phyloP scores from a whole-genome alignment of 345 rosid species.

The Salix dunnii region DNA sequence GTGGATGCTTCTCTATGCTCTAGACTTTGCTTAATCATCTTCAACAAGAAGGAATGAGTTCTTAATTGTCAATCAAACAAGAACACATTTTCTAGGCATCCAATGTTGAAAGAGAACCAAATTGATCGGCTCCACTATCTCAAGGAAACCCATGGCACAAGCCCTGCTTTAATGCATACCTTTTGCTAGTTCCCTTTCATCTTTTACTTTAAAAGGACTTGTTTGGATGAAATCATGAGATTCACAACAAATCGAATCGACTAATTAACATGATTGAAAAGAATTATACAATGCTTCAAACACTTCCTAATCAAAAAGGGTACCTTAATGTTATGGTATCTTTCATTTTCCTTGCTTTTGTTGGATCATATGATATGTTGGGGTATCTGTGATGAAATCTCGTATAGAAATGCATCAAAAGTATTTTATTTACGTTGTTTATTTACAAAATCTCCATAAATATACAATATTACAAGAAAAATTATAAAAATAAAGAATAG shows the following conservation, averaged over 20 bases:
- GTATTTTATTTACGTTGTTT: too few species aligned
- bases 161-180: neutral
- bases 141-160: neutral
- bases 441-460: too few species aligned
- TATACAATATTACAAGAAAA: too few species aligned
- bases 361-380: neutral
- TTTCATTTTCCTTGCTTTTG: neutral
- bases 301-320: neutral
- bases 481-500: too few species aligned
- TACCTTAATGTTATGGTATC: neutral
- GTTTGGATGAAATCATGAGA: neutral
- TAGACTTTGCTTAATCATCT: neutral
- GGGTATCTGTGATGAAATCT: too few species aligned
- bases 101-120: neutral
- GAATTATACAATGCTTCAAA: neutral
- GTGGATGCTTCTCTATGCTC: neutral
- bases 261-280: neutral
- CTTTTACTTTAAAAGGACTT: too few species aligned
- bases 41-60: neutral
- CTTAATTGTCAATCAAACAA: neutral
- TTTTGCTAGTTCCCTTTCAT: neutral
- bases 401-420: too few species aligned
- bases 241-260: neutral
- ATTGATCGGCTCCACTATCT: neutral
- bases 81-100: neutral